Conservation (phyloP, 331 rosid species). For the Rosa hybrid region DNA sequence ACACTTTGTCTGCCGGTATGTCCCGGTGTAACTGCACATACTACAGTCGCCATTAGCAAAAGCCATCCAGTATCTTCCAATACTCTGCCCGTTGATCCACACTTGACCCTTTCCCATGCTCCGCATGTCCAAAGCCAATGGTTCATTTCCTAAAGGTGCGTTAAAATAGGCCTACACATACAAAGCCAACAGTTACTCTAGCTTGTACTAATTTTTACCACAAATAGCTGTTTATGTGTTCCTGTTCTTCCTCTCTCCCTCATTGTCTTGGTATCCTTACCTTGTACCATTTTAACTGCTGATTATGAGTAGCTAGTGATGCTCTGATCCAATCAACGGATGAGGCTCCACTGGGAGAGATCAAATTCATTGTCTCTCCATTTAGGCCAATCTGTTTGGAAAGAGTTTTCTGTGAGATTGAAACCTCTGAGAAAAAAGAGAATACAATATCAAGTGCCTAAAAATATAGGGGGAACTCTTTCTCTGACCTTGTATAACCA, state of each 20-base stretch:
- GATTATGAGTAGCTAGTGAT: conserved; percentile 47
- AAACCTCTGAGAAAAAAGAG: background rate
- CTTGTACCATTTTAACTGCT: conserved; percentile 79
- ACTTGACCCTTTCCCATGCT: conserved; percentile 98
- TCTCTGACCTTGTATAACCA: conserved; percentile 81
- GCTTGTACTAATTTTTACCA: conserved; percentile 10
- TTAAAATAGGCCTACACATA: conserved; percentile 69
- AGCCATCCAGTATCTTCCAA: conserved; percentile 94
- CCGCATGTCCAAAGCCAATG: conserved; percentile 81
- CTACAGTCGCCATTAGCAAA: conserved; percentile 79
- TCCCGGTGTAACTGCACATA: conserved; percentile 63
- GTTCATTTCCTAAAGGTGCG: conserved; percentile 67
- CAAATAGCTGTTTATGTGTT: background rate
- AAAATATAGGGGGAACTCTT: background rate
- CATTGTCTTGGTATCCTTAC: conserved; percentile 36
- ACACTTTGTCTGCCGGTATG: conserved; percentile 65
- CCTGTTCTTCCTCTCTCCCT: background rate
- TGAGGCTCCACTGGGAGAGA: conserved; percentile 51
- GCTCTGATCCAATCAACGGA: conserved; percentile 64
- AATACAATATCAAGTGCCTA: background rate
- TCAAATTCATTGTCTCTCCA: conserved; percentile 81
- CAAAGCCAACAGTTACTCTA: conserved; percentile 18
- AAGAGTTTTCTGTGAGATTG: conserved; percentile 6
- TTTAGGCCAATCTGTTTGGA: conserved; percentile 75
- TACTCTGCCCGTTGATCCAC: conserved; percentile 92